These are phyloP conservation scores for Epichloe brachyelytri DNA, from an alignment of 2,329 filamentous ascomycete species.

Conservation along the genomic window DNA sequence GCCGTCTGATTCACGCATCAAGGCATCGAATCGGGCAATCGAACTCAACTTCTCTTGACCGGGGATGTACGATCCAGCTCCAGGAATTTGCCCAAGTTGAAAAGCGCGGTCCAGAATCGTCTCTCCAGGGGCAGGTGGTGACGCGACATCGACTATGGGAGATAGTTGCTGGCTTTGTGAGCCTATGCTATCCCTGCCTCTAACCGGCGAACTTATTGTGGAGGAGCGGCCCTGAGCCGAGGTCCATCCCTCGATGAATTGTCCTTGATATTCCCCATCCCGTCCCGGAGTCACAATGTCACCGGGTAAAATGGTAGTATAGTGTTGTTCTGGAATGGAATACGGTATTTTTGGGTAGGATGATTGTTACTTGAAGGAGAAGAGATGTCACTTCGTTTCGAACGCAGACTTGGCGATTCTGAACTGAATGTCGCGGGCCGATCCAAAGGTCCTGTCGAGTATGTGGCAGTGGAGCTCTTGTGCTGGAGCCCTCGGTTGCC, in stretches of 20 bases:
- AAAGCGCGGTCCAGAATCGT: slow-evolving; percentile 57
- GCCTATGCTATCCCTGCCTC: slow-evolving; percentile 40
- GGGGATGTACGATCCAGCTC: slow-evolving; percentile 38
- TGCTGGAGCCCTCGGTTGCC: slow-evolving; percentile 30
- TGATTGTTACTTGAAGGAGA: slow-evolving; percentile 39
- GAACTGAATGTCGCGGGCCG: slow-evolving; percentile 40
- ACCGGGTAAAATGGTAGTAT: slow-evolving; percentile 36
- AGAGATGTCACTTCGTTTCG: slow-evolving; percentile 49
- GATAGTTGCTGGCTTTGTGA: slow-evolving; percentile 29
- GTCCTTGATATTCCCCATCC: slow-evolving; percentile 39
- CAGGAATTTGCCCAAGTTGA: slow-evolving; percentile 49
- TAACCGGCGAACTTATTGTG: slow-evolving; percentile 41
- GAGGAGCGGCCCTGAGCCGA: slow-evolving; percentile 46
- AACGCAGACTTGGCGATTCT: slow-evolving; percentile 47
- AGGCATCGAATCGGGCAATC: slow-evolving; percentile 49
- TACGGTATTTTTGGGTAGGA: slow-evolving; percentile 25
- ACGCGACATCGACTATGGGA: slow-evolving; percentile 29
- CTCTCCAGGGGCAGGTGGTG: slow-evolving; percentile 43
- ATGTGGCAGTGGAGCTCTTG: slow-evolving; percentile 35
- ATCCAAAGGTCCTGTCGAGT: slow-evolving; percentile 34
- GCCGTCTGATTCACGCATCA: slow-evolving; percentile 49
- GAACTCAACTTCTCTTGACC: slow-evolving; percentile 53
- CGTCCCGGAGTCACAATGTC: slow-evolving; percentile 46
- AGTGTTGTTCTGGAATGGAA: slow-evolving; percentile 31
- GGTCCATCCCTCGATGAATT: slow-evolving; percentile 49